These are phyloP conservation scores for Mycena alexandri DNA, from an alignment of 768 basidiomycete species.

Conservation along the genomic window DNA sequence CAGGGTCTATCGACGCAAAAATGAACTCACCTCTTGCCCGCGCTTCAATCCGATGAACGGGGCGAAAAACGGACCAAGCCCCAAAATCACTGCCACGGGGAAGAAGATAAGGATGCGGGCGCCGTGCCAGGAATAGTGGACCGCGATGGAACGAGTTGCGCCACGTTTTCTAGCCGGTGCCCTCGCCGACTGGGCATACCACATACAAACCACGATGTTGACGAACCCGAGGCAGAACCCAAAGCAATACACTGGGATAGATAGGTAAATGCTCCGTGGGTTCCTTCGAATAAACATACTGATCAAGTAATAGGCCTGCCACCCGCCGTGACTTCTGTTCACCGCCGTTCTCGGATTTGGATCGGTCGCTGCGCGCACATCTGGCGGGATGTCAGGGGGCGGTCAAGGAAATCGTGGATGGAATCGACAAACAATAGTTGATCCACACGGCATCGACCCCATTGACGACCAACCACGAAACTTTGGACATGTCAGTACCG, in stretches of 20 bases:
- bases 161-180: background rate
- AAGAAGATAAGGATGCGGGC: background rate
- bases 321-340: conserved; percentile 2
- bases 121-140: background rate
- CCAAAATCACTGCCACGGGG: conserved; percentile 14
- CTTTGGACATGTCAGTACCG: too few species aligned
- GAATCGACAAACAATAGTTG: conserved; percentile 16
- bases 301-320: conserved; percentile 20
- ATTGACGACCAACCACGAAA: conserved; percentile 1
- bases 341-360: conserved; percentile 8
- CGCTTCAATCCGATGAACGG: conserved; percentile 6
- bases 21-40: conserved; percentile 2
- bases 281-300: background rate
- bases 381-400: too few species aligned
- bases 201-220: conserved; percentile 21
- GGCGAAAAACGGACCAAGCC: conserved; percentile 28
- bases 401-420: too few species aligned
- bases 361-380: conserved; percentile 6
- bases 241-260: conserved; percentile 22
- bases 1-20: too few species aligned
- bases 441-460: conserved; percentile 13
- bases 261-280: too few species aligned
- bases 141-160: background rate
- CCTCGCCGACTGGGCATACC: background rate
- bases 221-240: conserved; percentile 25